phyloP scores from a whole-genome alignment of 495 filamentous ascomycete genomes.

The Tuber microsphaerosporum region DNA sequence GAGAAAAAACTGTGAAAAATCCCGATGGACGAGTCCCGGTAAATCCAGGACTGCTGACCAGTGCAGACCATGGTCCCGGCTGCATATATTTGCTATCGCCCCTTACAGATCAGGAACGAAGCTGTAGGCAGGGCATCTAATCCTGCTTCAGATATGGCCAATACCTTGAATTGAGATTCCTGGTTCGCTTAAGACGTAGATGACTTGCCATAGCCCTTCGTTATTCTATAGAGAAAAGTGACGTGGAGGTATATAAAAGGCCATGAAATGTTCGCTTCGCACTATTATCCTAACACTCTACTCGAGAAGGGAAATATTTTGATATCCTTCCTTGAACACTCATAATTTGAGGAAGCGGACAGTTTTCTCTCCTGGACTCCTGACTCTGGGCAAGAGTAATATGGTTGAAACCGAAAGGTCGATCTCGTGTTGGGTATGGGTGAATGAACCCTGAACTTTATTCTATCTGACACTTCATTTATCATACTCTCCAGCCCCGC shows the following conservation, averaged over 20 bases:
- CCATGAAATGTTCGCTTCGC: neutral
- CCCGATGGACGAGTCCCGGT: neutral
- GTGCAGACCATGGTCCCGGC: neutral
- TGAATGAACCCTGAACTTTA: constrained; percentile 3
- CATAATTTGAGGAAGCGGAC: neutral
- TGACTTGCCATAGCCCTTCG: neutral
- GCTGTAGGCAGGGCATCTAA: neutral
- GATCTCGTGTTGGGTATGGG: neutral
- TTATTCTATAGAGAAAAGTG: neutral
- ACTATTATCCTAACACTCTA: neutral
- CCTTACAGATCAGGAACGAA: neutral
- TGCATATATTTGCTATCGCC: neutral
- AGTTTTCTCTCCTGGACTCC: neutral
- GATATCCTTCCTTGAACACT: neutral
- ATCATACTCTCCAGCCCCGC: constrained; percentile 8
- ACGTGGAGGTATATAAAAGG: neutral
- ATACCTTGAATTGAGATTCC: neutral
- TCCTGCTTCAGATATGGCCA: neutral
- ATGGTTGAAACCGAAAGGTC: neutral
- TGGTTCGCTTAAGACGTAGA: neutral
- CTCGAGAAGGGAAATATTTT: neutral
- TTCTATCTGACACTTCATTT: constrained; percentile 6
- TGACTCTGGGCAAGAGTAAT: neutral
- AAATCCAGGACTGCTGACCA: neutral
- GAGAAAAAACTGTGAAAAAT: neutral